phyloP scores from a whole-genome alignment of 78 protist species.

The Cavenderia fasciculata region DNA sequence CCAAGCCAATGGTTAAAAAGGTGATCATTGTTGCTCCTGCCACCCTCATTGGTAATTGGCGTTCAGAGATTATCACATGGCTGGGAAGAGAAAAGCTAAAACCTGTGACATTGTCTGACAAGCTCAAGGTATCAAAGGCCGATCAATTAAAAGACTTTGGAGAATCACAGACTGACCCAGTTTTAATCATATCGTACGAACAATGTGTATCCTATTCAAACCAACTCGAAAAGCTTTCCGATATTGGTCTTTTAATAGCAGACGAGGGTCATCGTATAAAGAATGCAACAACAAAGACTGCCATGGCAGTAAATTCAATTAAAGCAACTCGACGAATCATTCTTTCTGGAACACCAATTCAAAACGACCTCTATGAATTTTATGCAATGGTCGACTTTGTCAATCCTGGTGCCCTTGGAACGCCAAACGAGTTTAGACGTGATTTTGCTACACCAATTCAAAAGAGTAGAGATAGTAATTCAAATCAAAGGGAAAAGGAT shows the following conservation, averaged over 20 bases:
- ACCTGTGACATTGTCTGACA: conserved; percentile 44
- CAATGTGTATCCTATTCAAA: conserved; percentile 46
- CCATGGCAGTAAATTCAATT: conserved; percentile 50
- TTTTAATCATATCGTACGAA: conserved; percentile 73
- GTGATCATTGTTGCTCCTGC: conserved; percentile 85
- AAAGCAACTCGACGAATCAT: conserved; percentile 61
- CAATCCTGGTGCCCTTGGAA: conserved; percentile 84
- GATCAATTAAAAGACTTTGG: conserved; percentile 51
- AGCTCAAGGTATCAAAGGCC: conserved; percentile 26
- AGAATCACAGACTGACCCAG: conserved; percentile 36
- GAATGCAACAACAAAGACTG: conserved; percentile 71
- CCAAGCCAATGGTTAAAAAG: conserved; percentile 24
- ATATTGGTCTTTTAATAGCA: conserved; percentile 73
- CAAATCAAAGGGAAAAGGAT: not conserved
- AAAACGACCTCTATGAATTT: conserved; percentile 87
- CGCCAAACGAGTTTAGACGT: conserved; percentile 3
- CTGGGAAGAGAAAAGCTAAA: conserved; percentile 70
- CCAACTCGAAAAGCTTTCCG: not conserved
- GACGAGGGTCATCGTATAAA: conserved; percentile 91
- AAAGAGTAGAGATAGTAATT: conserved; percentile 20
- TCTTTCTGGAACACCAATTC: conserved; percentile 94
- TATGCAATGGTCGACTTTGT: conserved; percentile 83
- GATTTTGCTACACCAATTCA: conserved; percentile 45
- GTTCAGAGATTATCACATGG: conserved; percentile 78
- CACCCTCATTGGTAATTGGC: conserved; percentile 82